These are phyloP conservation scores for Cryptococcus sp. DNA, from an alignment of 1,284 basidiomycete genomes.

Conservation along the genomic window DNA sequence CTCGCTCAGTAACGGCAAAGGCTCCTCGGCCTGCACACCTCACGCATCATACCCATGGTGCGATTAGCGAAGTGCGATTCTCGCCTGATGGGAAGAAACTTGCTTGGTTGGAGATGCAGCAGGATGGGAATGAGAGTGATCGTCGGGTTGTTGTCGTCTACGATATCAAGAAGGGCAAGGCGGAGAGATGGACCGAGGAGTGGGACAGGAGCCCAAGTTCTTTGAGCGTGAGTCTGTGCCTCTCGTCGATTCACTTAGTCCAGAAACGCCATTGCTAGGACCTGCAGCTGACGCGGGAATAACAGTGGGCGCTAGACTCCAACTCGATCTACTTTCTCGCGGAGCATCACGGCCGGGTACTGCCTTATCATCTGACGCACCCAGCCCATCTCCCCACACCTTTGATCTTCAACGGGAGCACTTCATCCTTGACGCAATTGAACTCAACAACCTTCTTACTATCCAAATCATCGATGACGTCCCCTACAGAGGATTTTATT, in stretches of 20 bases:
- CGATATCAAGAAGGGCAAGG: conserved; percentile 48
- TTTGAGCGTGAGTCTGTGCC: conserved; percentile 61
- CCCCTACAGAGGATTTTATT: conserved; percentile 30
- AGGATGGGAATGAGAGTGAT: conserved; percentile 81
- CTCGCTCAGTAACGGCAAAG: conserved; percentile 11
- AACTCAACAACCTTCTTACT: conserved; percentile 26
- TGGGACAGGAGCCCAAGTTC: conserved; percentile 79
- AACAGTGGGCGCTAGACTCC: conserved; percentile 71
- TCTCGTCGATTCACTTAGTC: not conserved
- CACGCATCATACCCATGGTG: conserved; percentile 80
- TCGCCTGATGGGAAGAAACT: conserved; percentile 68
- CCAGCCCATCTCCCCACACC: conserved; percentile 43
- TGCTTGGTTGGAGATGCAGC: conserved; percentile 80
- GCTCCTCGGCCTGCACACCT: conserved; percentile 51
- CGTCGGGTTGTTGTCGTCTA: conserved; percentile 70
- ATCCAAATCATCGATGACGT: conserved; percentile 25
- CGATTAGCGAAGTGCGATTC: conserved; percentile 70
- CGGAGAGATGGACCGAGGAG: conserved; percentile 59
- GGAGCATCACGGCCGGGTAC: conserved; percentile 65
- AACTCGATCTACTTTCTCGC: conserved; percentile 70
- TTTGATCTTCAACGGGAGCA: conserved; percentile 41
- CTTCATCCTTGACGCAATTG: conserved; percentile 30
- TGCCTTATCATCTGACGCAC: conserved; percentile 48
- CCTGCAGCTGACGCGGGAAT: not conserved
- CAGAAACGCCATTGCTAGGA: not conserved